Base-by-base conservation (phyloP, 352 stramenopile genomes). In the Phytopythium litorale region DNA sequence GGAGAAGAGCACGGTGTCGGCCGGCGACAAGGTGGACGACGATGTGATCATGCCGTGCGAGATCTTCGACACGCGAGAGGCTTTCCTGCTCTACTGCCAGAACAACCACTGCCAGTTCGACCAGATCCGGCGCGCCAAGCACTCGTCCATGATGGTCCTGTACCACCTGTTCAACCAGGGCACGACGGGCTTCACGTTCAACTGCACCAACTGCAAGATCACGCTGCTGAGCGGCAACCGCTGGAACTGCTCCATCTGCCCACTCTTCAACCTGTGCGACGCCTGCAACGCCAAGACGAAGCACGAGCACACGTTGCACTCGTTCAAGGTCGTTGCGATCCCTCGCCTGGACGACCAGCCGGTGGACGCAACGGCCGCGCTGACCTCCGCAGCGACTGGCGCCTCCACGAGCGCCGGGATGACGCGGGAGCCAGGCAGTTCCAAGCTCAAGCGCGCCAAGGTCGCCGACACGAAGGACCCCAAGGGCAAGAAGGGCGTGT, bases 1-100 rank as follows among this genome's bases (percentile, higher is more conserved):
- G 12, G 73, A 76, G 59, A 43, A 58, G 30, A 65, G 58, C 21
- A 63, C 18, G 56, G 28, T 33, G 25, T n/a, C 65, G 23, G 76
- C 68, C 50, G 66, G 70, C 38, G 62, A 63, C 33, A 79, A 73
- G 61, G 72, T 71, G 32, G 79, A 90, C 18, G 87, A 90, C 54
- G 92, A 97, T 52, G 91, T 99, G 71, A 97, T 98, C 66, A 96
- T 99, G 86, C 96, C 98, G 56, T 98, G 92, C 61, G 97, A 99
- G 71, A 98, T 99, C 63, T 96, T 98, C 51, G 84, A 96, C 56
- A 96, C 91, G 35, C 88, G 91, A 21, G 88, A 97, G 58, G 89
- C 92, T n/a, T 94, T 95, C 40, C 64, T 94, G 55, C 82, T 96
- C 66, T 94, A 94, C 59, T 96, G 87, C 58, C 84, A 94, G 66